These are phyloP conservation scores for Rhododendron ferrugineum DNA, from an alignment of 148 eudicot genomes.

Conservation along the genomic window DNA sequence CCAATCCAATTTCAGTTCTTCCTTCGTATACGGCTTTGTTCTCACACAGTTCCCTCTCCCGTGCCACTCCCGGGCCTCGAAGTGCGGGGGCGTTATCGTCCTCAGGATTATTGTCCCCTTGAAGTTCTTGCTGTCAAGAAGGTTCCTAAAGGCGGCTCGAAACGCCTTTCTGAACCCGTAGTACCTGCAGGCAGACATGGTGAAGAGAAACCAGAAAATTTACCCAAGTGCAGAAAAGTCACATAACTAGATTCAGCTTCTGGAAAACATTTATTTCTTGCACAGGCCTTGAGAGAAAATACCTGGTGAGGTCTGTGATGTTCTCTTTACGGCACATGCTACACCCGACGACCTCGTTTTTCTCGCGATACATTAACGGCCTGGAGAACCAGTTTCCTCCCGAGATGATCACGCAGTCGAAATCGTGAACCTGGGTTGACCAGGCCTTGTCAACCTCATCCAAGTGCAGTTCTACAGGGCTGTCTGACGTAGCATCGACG, in stretches of 20 bases:
- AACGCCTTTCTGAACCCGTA: conserved; percentile 40
- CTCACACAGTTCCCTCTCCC: conserved; percentile 50
- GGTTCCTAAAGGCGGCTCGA: conserved; percentile 39
- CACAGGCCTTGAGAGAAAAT: too few species aligned
- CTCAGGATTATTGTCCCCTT: conserved; percentile 43
- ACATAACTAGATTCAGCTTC: too few species aligned
- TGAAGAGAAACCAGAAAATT: background rate
- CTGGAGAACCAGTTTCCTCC: conserved; percentile 55
- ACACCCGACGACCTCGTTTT: conserved; percentile 39
- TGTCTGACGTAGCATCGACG: conserved; percentile 12
- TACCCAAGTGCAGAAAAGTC: too few species aligned
- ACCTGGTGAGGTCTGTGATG: conserved; percentile 27
- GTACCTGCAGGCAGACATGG: background rate
- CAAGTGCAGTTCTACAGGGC: conserved; percentile 34
- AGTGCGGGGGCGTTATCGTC: conserved; percentile 52
- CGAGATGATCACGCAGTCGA: conserved; percentile 44
- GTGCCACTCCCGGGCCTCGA: conserved; percentile 44
- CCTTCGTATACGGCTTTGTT: conserved; percentile 28
- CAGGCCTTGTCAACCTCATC: conserved; percentile 51
- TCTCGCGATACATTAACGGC: conserved; percentile 36
- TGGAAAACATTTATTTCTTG: background rate
- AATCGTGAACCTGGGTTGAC: conserved; percentile 41
- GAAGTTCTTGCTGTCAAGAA: conserved; percentile 25
- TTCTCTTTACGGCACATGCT: conserved; percentile 32
- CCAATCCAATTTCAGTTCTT: conserved; percentile 36